These are phyloP conservation scores for Pestalotiopsis sp. DNA, from an alignment of 2,329 filamentous ascomycete species.

Conservation along the genomic window DNA sequence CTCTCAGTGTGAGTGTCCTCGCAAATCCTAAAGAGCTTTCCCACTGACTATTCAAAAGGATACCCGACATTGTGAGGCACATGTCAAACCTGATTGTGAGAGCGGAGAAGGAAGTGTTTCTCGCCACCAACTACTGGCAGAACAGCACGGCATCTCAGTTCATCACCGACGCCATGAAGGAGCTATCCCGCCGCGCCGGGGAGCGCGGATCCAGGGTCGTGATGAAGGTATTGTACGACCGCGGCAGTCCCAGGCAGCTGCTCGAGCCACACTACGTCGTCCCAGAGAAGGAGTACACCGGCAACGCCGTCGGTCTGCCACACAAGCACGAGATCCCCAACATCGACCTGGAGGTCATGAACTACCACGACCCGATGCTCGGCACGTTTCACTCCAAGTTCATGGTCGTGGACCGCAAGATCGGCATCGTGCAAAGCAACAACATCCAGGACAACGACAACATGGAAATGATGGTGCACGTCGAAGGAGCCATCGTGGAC, in stretches of 20 bases:
- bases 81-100: conserved; percentile 75
- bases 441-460: conserved; percentile 81
- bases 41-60: conserved; percentile 26
- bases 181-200: conserved; percentile 67
- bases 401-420: conserved; percentile 71
- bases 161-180: conserved; percentile 66
- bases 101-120: conserved; percentile 70
- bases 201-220: conserved; percentile 56
- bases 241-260: conserved; percentile 64
- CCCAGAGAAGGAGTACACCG: conserved; percentile 56
- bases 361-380: conserved; percentile 67
- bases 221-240: conserved; percentile 76
- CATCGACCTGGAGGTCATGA: conserved; percentile 71
- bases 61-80: conserved; percentile 72
- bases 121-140: conserved; percentile 78
- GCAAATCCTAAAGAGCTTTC: background rate
- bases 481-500: conserved; percentile 77
- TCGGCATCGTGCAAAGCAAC: conserved; percentile 74
- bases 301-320: conserved; percentile 60
- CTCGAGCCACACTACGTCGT: conserved; percentile 66
- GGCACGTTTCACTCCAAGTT: conserved; percentile 80
- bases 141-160: conserved; percentile 66
- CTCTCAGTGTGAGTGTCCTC: conserved; percentile 53
- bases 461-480: conserved; percentile 75
- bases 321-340: conserved; percentile 66